Percentiles rank a stretch among this genome's conserved stretches.
Evolutionary conservation across 768 basidiomycete species (phyloP).

Genomic region (Lactarius hatsudake): DNA sequence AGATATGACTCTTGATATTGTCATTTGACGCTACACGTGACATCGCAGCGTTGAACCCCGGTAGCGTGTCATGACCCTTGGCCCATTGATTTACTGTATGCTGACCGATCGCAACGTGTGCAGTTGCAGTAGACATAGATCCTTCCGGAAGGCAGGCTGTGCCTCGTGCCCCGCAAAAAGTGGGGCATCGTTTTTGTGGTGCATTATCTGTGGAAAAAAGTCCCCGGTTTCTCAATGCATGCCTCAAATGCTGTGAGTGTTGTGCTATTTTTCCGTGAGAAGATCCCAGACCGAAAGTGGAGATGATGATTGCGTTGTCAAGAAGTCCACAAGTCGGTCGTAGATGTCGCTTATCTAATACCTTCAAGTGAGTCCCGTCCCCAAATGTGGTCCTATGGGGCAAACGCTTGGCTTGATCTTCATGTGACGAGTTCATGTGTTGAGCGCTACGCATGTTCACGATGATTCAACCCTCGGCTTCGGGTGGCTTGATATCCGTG

Average conservation of each 20-base stretch:
- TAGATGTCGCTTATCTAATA: background rate
- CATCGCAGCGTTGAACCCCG: background rate
- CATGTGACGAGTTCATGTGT: background rate
- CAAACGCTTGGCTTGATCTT: background rate
- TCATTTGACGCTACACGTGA: background rate
- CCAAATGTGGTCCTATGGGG: background rate
- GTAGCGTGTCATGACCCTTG: background rate
- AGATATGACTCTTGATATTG: background rate
- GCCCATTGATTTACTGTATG: background rate
- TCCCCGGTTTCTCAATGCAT: background rate
- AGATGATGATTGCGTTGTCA: background rate
- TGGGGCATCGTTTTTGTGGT: background rate
- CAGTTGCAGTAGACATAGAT: background rate
- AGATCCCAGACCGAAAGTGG: background rate
- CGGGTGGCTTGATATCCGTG: background rate
- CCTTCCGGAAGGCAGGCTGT: background rate
- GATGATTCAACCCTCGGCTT: background rate
- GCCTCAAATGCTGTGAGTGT: background rate
- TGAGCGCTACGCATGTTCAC: background rate
- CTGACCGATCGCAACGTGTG: background rate
- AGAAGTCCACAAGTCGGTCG: background rate
- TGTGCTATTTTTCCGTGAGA: background rate
- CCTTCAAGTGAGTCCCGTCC: background rate
- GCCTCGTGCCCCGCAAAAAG: background rate
- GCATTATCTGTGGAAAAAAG: background rate